Evolutionary conservation across 2,329 filamentous ascomycete species (phyloP).

Genomic region (Ceratocystis destructans): DNA sequence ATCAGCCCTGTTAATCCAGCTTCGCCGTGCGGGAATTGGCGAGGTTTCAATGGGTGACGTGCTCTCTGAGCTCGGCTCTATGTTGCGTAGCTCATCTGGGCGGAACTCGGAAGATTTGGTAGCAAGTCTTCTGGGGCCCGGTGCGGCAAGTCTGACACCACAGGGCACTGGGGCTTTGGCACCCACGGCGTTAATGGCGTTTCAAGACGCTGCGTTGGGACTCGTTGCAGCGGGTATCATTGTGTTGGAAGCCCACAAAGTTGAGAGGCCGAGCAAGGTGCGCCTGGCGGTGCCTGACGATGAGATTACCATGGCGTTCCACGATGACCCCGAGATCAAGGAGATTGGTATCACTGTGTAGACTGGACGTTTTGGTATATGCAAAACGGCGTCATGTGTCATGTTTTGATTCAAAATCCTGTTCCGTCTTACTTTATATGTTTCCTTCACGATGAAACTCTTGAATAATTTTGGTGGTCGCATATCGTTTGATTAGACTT

Average conservation of each 20-base stretch:
- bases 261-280: slow-evolving; percentile 78
- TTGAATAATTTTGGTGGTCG: neutral
- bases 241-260: slow-evolving; percentile 63
- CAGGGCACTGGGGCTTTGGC: slow-evolving; percentile 16
- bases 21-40: slow-evolving; percentile 67
- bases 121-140: slow-evolving; percentile 14
- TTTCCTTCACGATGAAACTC: neutral
- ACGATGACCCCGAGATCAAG: slow-evolving; percentile 76
- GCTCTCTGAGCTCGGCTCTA: slow-evolving; percentile 50
- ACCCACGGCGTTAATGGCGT: slow-evolving; percentile 20
- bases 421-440: no score
- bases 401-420: no score
- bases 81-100: slow-evolving; percentile 17
- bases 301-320: slow-evolving; percentile 75
- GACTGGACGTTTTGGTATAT: neutral
- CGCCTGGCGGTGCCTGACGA: slow-evolving; percentile 78
- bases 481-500: neutral
- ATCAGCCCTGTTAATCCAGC: slow-evolving; percentile 63
- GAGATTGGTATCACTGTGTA: slow-evolving; percentile 51
- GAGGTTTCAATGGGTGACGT: slow-evolving; percentile 86
- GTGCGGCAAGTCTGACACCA: neutral
- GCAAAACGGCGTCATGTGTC: no score
- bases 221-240: slow-evolving; percentile 79
- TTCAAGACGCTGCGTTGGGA: slow-evolving; percentile 58
- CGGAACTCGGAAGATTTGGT: slow-evolving; percentile 17